Base-by-base conservation (phyloP, 2,329 filamentous ascomycete genomes). In the Exophiala spinifera region DNA sequence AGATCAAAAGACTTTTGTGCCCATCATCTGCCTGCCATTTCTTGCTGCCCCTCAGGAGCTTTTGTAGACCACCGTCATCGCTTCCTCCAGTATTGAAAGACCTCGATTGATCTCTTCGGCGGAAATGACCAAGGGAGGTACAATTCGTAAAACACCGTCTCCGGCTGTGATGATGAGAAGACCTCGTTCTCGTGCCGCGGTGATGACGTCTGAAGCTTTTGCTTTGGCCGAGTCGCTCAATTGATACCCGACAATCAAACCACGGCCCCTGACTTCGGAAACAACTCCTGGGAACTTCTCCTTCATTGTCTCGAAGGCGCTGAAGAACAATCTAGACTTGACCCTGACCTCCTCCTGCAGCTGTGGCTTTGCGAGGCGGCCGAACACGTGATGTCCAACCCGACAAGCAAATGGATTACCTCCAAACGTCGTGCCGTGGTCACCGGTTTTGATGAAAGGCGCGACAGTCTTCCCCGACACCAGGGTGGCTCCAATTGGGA, bases 381-480 rank as follows among this genome's bases (percentile, higher is more conserved):
- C 80, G 53, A 99, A 84, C 55, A 96, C 88, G 74, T 96, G 84
- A 69, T 95, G 89, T 6, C 89, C 94, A 7, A 97, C 76, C 28
- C 91, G 83, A 66, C 84, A 89, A 2, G 88, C 91, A 36, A 96
- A 79, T 6, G 91, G 91, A 74, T 96, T 96, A 37, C 91, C 91
- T 52, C 91, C 91, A 65, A 95, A 96, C 0, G 91, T 96, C 14
- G 91, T 96, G 46, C 91, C 91, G 72, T 96, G 91, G 70, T 96
- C 91, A 55, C 91, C 89, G 31, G 80, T 79, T 62, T 84, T 79
- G 65, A 86, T 84, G 68, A 85, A 84, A 49, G 85, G 80, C 23
- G 83, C 85, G 1, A 95, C 88, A 20, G 68, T 67, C 61, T 79
- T 75, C 51, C 81, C 80, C 13, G 81, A 84, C 23, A 86, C 77